Evolutionary conservation across 23 red algal species (phyloP).

Genomic region (Gracilaria gracilis): DNA sequence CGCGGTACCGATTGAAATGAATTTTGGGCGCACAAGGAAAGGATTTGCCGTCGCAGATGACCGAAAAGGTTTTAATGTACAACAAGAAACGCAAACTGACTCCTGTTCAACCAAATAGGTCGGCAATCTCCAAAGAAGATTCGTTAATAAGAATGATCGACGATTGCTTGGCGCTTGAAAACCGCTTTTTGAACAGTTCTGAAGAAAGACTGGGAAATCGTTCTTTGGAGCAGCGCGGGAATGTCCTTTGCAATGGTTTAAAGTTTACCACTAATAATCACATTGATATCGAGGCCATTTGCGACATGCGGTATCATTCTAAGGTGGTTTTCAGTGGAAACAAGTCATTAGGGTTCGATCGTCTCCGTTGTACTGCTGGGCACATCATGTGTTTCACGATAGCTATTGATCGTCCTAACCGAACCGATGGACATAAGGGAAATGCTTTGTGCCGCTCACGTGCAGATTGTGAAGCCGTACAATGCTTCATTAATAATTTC

Average conservation of each 20-base stretch:
- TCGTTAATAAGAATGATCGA: too few species aligned
- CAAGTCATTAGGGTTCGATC: neutral
- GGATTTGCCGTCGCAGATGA: too few species aligned
- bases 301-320: neutral
- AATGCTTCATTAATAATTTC: conserved; percentile 8
- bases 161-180: too few species aligned
- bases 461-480: neutral
- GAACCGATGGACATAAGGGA: neutral
- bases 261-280: neutral
- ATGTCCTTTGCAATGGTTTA: neutral
- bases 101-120: too few species aligned
- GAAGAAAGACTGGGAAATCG: neutral
- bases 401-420: neutral
- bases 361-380: neutral
- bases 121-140: too few species aligned
- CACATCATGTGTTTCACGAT: neutral
- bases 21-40: neutral
- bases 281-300: neutral
- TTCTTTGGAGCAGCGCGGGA: neutral
- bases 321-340: neutral
- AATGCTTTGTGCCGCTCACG: neutral
- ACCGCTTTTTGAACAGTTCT: neutral
- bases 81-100: too few species aligned
- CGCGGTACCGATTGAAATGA: neutral
- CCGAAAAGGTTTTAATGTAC: too few species aligned